A percentile compares a stretch with the other conserved stretches of the same genome.
Conservation (phyloP, 108 stramenopile species). For the Chaetoceros muelleri region DNA sequence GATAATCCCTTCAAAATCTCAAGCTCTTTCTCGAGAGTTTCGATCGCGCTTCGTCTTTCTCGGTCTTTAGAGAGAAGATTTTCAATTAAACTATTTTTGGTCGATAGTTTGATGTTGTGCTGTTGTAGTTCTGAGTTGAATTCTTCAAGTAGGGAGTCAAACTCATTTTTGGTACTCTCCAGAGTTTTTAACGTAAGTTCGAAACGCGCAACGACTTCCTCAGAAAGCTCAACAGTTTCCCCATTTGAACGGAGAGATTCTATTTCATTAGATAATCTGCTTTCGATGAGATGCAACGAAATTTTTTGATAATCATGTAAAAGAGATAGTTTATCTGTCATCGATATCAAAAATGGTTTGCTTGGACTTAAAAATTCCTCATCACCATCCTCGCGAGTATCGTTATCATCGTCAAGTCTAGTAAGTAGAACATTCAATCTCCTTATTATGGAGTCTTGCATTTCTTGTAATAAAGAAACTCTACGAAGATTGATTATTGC, state of each 20-base stretch:
- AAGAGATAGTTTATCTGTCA: background rate
- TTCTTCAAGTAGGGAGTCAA: background rate
- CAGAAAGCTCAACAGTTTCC: background rate
- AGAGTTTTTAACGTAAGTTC: background rate
- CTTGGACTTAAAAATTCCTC: background rate
- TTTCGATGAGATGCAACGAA: background rate
- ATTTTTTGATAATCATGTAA: background rate
- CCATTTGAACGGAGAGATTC: background rate
- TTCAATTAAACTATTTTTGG: conserved; percentile 15
- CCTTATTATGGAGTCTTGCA: background rate
- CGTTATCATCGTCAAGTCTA: background rate
- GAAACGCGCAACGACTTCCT: background rate
- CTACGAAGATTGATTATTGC: background rate
- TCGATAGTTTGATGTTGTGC: conserved; percentile 27
- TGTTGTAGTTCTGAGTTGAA: background rate
- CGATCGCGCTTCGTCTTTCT: background rate
- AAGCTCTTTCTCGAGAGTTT: background rate
- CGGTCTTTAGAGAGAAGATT: background rate
- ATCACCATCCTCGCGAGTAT: background rate
- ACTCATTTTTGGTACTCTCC: background rate
- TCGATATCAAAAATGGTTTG: background rate
- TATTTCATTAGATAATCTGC: background rate
- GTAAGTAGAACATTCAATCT: background rate
- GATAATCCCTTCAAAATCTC: background rate
- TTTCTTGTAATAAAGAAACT: background rate